A percentile compares a stretch with the other conserved stretches of the same genome.
These are phyloP conservation scores for Opeltia flavorubescens DNA, from an alignment of 495 filamentous ascomycete genomes.

Conservation along the genomic window DNA sequence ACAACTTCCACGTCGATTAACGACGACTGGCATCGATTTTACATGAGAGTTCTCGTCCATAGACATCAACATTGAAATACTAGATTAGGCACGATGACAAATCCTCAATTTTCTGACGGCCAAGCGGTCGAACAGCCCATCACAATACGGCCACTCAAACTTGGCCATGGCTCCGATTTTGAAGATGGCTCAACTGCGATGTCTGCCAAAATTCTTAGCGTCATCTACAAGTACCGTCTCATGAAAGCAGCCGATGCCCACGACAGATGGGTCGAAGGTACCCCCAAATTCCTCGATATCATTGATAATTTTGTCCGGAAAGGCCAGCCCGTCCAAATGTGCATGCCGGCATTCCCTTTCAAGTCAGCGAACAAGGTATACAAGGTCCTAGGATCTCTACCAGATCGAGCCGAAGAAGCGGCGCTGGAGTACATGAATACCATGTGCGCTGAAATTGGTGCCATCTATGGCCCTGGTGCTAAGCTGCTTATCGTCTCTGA, in stretches of 20 bases:
- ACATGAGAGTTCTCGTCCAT: too few relatives aligned
- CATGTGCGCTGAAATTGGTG: slow-evolving; percentile 26
- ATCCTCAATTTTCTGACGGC: too few relatives aligned
- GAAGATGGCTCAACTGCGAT: too few relatives aligned
- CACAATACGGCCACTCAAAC: too few relatives aligned
- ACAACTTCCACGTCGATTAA: too few relatives aligned
- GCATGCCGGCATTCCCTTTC: slow-evolving; percentile 40
- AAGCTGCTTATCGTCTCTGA: slow-evolving; percentile 35
- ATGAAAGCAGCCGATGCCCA: slow-evolving; percentile 6
- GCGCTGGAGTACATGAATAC: slow-evolving; percentile 30
- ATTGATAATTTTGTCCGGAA: slow-evolving; percentile 10
- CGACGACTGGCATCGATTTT: too few relatives aligned
- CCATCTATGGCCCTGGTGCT: slow-evolving; percentile 32
- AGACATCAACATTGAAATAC: too few relatives aligned
- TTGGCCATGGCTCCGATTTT: too few relatives aligned
- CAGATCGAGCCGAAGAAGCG: slow-evolving; percentile 37
- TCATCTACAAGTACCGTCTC: slow-evolving; percentile 10
- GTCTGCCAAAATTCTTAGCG: slow-evolving; percentile 7
- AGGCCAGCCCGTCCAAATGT: slow-evolving; percentile 15
- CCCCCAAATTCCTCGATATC: slow-evolving; percentile 13
- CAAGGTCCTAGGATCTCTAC: slow-evolving; percentile 33
- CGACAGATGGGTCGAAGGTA: slow-evolving; percentile 3
- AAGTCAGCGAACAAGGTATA: slow-evolving; percentile 33
- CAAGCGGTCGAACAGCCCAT: too few relatives aligned
- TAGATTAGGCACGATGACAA: too few relatives aligned